Conservation (phyloP, 495 filamentous ascomycete species). For the Podospora sp. region DNA sequence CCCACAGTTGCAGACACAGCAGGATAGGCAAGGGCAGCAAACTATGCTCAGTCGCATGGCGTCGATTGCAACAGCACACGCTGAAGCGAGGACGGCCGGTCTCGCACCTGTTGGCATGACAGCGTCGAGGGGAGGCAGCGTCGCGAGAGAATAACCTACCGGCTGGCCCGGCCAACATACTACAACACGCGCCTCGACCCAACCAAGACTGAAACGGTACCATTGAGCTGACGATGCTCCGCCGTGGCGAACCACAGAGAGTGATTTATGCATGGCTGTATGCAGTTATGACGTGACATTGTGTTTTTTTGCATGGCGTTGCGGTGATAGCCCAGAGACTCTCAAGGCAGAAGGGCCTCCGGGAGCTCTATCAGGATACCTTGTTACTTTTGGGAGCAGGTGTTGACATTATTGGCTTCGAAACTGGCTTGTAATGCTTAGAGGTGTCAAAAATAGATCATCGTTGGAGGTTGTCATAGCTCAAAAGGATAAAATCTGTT, state of each 20-base stretch:
- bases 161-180: background rate
- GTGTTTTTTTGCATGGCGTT: background rate
- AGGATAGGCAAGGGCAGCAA: background rate
- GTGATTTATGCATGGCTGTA: background rate
- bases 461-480: too few species aligned
- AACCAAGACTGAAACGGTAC: too few species aligned
- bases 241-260: background rate
- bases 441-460: background rate
- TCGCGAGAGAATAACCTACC: background rate
- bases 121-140: background rate
- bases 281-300: background rate
- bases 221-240: too few species aligned
- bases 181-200: background rate
- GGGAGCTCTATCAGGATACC: background rate
- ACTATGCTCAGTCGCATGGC: conserved; percentile 7
- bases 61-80: background rate
- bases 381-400: background rate
- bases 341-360: background rate
- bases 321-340: background rate
- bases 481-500: too few species aligned
- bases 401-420: background rate
- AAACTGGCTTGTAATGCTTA: background rate
- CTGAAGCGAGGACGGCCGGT: conserved; percentile 8
- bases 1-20: background rate
- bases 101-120: background rate